Evolutionary conservation across 257 asterid genomes (phyloP), one percentile per base, ranked within the genome.

Genomic region (Rehmannia glutinosa): DNA sequence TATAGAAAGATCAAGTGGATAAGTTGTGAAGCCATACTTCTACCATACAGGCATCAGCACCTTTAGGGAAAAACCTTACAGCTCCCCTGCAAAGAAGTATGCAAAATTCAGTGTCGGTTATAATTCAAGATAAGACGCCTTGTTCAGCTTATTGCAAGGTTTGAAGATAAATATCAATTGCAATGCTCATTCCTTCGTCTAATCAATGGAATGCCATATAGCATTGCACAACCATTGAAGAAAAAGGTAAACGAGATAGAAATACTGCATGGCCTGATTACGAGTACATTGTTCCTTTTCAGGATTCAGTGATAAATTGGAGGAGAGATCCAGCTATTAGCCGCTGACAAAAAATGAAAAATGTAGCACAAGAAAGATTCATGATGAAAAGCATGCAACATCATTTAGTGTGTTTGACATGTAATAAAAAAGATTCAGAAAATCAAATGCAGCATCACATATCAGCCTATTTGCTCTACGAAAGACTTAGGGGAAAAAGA

Each of bases 61-160:
- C 97, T 75, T 82, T 86, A 17, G 97, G 97, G 71, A 74, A 93
- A 84, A 93, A 93, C 55, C 97, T 84, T 50, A 90, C 96, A 46
- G 94, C 95, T 59, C 99, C 98, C 93, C 97, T 93, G 92, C 84
- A 71, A 79, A 64, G 39, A 38, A 61, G 65, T 36, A 65, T 6
- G n/a, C 53, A 60, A 46, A 64, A 64, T 16, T 45, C 21, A 53
- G 73, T 54, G 33, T 58, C 63, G 60, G 60, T 68, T 58, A 43
- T 49, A 49, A 43, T 65, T 32, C 39, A 19, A 54, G 6, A 15
- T 35, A 66, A 30, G 11, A 55, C 19, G 24, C 7, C 70, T 20
- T 53, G 20, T 27, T 12, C 57, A 5, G 17, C 35, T 42, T 35
- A 42, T 16, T 17, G 28, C 30, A 52, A 36, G 63, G 24, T 70